Evolutionary conservation across 768 basidiomycete genomes (phyloP).

Genomic region (Boletus sp.): DNA sequence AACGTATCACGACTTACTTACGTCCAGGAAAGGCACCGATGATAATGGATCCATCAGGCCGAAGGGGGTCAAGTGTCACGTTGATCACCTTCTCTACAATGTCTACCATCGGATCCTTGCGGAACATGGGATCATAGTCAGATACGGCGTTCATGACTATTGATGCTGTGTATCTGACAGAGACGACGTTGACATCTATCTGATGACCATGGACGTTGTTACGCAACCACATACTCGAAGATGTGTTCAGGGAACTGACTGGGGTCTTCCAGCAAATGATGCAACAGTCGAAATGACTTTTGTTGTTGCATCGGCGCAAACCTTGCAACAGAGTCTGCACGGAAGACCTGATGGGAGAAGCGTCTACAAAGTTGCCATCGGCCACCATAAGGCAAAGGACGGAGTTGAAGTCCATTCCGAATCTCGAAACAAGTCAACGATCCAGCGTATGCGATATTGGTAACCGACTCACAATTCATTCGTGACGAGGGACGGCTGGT

Average conservation of each 20-base stretch:
- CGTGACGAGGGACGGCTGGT: conserved; percentile 38
- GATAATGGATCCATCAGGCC: conserved; percentile 7
- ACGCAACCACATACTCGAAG: conserved; percentile 21
- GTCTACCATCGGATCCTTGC: conserved; percentile 7
- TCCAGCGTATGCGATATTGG: neutral
- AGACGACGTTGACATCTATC: neutral
- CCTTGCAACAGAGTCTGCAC: conserved; percentile 9
- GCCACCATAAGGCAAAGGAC: conserved; percentile 28
- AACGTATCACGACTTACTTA: no score
- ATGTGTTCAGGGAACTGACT: conserved; percentile 32
- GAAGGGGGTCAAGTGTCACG: conserved; percentile 3
- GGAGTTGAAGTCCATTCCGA: conserved; percentile 17
- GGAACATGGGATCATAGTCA: conserved; percentile 15
- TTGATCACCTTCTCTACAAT: conserved; percentile 7
- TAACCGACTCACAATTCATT: conserved; percentile 8
- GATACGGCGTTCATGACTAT: conserved; percentile 11
- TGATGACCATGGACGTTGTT: neutral
- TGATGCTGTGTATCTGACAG: conserved; percentile 13
- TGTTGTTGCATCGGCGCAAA: conserved; percentile 30
- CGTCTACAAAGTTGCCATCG: conserved; percentile 31
- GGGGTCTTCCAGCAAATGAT: conserved; percentile 31
- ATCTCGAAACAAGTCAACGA: neutral
- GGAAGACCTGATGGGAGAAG: conserved; percentile 24
- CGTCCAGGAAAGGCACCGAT: conserved; percentile 13
- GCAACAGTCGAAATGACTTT: conserved; percentile 30